Percentiles rank a stretch among this genome's conserved stretches.
Evolutionary conservation across 257 asterid genomes (phyloP).

Genomic region (Leptodermis oblonga): DNA sequence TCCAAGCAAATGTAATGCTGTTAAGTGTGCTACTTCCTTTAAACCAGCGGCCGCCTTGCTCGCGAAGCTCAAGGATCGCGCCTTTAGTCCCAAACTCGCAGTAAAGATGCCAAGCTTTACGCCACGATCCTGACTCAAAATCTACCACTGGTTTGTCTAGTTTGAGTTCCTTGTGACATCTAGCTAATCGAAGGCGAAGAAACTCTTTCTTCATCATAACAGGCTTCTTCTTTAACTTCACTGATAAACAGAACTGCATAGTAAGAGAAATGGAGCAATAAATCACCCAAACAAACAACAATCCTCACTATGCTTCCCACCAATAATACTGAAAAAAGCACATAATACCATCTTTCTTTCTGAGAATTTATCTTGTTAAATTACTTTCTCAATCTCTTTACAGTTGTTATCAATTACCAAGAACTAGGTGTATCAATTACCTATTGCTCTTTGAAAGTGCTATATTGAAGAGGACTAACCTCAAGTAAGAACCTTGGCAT

Average conservation of each 20-base stretch:
- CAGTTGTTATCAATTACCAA: background rate
- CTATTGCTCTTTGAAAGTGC: background rate
- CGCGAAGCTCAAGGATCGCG: conserved; percentile 55
- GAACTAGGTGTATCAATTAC: no score
- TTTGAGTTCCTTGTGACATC: conserved; percentile 76
- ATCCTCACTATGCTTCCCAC: background rate
- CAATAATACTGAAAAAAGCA: background rate
- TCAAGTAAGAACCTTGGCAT: conserved; percentile 75
- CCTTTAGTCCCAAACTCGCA: conserved; percentile 91
- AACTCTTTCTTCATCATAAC: conserved; percentile 37
- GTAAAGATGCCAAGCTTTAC: conserved; percentile 66
- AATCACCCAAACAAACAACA: background rate
- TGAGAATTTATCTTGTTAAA: background rate
- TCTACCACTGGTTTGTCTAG: conserved; percentile 44
- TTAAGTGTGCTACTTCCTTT: conserved; percentile 48
- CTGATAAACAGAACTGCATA: conserved; percentile 57
- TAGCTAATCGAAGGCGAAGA: conserved; percentile 54
- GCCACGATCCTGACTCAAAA: conserved; percentile 55
- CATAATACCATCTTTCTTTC: background rate
- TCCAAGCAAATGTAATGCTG: conserved; percentile 59
- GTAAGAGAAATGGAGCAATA: conserved; percentile 13
- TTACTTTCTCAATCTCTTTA: background rate
- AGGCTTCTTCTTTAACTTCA: conserved; percentile 33
- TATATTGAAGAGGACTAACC: conserved; percentile 41
- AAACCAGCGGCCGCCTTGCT: conserved; percentile 50